A percentile compares a stretch with the other conserved stretches of the same genome.
Evolutionary conservation across 441 rosid species (phyloP).

Genomic region (Viola pubescens): DNA sequence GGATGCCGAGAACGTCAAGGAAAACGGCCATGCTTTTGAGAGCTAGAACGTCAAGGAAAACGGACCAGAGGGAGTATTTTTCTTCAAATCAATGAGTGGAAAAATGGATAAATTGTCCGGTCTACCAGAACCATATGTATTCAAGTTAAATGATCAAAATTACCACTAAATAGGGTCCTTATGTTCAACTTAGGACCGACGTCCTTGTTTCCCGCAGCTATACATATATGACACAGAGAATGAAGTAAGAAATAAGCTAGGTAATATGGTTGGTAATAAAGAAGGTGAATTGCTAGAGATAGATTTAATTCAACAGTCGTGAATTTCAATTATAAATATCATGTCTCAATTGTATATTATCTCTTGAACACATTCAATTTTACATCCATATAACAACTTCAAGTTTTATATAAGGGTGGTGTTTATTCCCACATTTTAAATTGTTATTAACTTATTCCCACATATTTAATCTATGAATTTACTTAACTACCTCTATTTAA

Average conservation of each 20-base stretch:
- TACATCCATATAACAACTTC: too few species aligned
- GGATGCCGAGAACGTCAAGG: too few species aligned
- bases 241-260: background rate
- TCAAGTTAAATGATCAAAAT: background rate
- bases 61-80: too few species aligned
- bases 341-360: too few species aligned
- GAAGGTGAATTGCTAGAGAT: background rate
- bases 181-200: background rate
- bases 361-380: too few species aligned
- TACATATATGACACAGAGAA: background rate
- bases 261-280: background rate
- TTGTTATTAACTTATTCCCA: too few species aligned
- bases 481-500: too few species aligned
- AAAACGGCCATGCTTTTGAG: too few species aligned
- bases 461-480: too few species aligned
- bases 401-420: too few species aligned
- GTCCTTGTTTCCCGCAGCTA: background rate
- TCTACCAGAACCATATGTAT: background rate
- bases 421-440: too few species aligned
- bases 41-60: too few species aligned
- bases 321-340: background rate
- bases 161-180: background rate
- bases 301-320: background rate
- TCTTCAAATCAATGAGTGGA: background rate
- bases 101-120: background rate